Evolutionary conservation across 2,329 filamentous ascomycete species (phyloP).

Genomic region (Talaromyces sp.): DNA sequence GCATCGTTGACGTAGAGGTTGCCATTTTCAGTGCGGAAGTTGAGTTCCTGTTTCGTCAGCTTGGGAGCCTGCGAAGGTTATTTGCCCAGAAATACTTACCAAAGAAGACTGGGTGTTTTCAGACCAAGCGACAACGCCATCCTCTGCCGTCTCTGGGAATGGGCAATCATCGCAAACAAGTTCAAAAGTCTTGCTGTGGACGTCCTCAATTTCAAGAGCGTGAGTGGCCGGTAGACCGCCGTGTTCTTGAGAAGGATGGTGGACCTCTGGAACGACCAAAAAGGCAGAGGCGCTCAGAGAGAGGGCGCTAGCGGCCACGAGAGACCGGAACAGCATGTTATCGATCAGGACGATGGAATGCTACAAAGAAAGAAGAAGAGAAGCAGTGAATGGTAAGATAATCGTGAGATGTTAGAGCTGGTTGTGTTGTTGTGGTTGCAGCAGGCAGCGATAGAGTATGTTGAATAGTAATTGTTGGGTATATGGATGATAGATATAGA

Average conservation of each 20-base stretch:
- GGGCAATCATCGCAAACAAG: constrained; percentile 40
- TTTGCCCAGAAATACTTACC: constrained; percentile 27
- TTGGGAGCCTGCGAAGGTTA: no score
- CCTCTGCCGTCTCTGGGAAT: constrained; percentile 30
- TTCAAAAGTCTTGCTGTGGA: constrained; percentile 29
- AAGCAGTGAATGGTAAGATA: not conserved
- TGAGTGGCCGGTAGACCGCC: constrained; percentile 23
- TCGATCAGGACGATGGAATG: not conserved
- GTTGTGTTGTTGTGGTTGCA: not conserved
- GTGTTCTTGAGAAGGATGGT: constrained; percentile 20
- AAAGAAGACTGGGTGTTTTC: constrained; percentile 36
- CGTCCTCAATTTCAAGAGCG: constrained; percentile 27
- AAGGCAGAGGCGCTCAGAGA: constrained; percentile 37
- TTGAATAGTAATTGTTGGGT: not conserved
- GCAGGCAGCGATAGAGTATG: no score
- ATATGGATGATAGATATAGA: not conserved
- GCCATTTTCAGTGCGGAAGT: constrained; percentile 36
- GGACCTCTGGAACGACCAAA: constrained; percentile 36
- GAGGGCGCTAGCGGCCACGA: constrained; percentile 33
- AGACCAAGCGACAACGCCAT: constrained; percentile 32
- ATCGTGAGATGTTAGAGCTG: not conserved
- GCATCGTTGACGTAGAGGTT: constrained; percentile 36
- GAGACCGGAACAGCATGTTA: constrained; percentile 35
- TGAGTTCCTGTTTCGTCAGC: constrained; percentile 28
- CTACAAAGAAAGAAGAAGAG: not conserved